A percentile compares a stretch with the other conserved stretches of the same genome.
Evolutionary conservation across 73 alveolate genomes (phyloP).

Genomic region (Paraurostyla sp.): DNA sequence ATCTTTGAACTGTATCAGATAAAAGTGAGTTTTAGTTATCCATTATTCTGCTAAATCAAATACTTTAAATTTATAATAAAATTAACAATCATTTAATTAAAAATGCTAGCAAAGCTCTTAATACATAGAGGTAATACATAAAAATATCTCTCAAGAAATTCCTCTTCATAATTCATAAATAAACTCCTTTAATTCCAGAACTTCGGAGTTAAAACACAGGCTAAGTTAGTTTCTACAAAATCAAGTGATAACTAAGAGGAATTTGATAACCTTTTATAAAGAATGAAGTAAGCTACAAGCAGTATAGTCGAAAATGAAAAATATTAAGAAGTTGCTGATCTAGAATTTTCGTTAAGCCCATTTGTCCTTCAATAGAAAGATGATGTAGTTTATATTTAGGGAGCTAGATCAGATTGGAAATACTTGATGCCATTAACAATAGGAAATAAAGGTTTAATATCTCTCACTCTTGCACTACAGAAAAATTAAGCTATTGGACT

Average conservation of each 20-base stretch:
- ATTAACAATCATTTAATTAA: neutral
- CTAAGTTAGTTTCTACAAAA: neutral
- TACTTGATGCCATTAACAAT: neutral
- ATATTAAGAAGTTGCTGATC: too few species aligned
- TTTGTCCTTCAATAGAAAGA: conserved; percentile 18
- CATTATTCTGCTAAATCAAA: neutral
- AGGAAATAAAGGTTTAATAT: neutral
- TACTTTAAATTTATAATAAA: conserved; percentile 14
- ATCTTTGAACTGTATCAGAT: neutral
- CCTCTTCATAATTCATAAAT: neutral
- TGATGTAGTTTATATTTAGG: conserved; percentile 31
- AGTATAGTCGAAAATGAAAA: neutral
- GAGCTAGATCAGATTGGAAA: conserved; percentile 19
- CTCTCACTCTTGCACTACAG: neutral
- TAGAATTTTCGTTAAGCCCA: neutral
- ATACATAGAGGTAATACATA: conserved; percentile 14
- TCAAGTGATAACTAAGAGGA: conserved; percentile 19
- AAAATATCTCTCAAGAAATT: neutral
- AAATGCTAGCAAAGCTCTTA: conserved; percentile 28
- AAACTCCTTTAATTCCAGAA: neutral
- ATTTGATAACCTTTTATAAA: neutral
- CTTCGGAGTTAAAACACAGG: neutral
- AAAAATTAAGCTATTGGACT: neutral
- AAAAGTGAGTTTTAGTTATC: neutral
- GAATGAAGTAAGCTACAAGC: neutral